Evolutionary conservation across 2,329 filamentous ascomycete species (phyloP).

Genomic region (Daldinia sp.): DNA sequence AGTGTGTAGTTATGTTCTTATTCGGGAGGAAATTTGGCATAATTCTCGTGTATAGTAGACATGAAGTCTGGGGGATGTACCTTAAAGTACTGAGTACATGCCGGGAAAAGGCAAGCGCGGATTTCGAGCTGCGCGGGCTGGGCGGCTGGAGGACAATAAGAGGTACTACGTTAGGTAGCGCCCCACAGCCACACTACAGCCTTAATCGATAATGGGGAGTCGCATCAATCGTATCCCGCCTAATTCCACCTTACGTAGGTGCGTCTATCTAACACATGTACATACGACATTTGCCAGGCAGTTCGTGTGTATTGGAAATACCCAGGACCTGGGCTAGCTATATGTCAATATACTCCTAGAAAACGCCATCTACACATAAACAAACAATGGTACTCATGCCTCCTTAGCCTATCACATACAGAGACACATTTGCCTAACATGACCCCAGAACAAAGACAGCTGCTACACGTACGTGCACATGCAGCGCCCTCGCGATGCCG

Average conservation of each 20-base stretch:
- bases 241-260: neutral
- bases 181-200: neutral
- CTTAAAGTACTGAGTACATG: neutral
- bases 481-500: conserved; percentile 73
- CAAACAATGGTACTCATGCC: conserved; percentile 20
- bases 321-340: too few species aligned
- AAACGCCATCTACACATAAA: neutral
- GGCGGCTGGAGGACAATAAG: neutral
- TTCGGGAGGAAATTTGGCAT: neutral
- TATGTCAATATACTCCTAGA: neutral
- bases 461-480: conserved; percentile 80
- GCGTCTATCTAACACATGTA: conserved; percentile 18
- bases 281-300: neutral
- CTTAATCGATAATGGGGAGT: neutral
- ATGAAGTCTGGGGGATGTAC: neutral
- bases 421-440: conserved; percentile 22
- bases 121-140: neutral
- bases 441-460: conserved; percentile 73
- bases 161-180: too few species aligned
- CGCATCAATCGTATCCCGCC: neutral
- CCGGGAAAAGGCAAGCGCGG: neutral
- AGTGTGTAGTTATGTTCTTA: neutral
- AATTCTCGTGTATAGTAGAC: neutral
- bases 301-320: neutral
- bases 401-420: too few species aligned